phyloP scores from a whole-genome alignment of 768 basidiomycete species.

The Pisolithus tinctorius region DNA sequence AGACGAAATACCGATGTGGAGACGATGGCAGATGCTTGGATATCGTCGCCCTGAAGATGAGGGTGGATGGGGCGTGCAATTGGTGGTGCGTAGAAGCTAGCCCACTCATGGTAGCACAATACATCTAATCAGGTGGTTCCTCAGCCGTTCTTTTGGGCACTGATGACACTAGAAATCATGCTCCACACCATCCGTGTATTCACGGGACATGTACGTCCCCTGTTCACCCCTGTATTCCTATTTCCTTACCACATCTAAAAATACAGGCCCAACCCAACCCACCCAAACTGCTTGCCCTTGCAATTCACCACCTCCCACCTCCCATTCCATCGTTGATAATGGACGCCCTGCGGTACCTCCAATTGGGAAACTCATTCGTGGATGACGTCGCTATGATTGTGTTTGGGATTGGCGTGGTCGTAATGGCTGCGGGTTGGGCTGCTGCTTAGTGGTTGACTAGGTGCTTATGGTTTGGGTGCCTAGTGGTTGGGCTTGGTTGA shows the following conservation, averaged over 20 bases:
- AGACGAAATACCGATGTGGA: constrained; percentile 38
- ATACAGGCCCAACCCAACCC: constrained; percentile 51
- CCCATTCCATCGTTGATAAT: constrained; percentile 57
- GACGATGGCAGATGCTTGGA: constrained; percentile 56
- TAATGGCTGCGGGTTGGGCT: constrained; percentile 46
- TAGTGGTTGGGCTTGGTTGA: background rate
- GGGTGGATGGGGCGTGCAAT: constrained; percentile 43
- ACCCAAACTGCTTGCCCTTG: constrained; percentile 52
- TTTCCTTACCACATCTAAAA: constrained; percentile 3
- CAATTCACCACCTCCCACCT: constrained; percentile 59
- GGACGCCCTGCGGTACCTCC: constrained; percentile 59
- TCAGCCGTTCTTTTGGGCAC: constrained; percentile 81
- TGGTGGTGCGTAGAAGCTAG: constrained; percentile 41
- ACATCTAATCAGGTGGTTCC: constrained; percentile 6
- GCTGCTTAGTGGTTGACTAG: constrained; percentile 8
- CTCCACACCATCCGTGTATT: constrained; percentile 71
- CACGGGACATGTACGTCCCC: constrained; percentile 51
- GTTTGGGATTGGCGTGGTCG: constrained; percentile 64
- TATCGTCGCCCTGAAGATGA: constrained; percentile 26
- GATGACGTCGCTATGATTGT: constrained; percentile 67
- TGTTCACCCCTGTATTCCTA: background rate
- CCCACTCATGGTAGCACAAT: background rate
- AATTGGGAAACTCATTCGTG: constrained; percentile 58
- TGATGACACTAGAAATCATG: constrained; percentile 62
- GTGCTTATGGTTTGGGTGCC: constrained; percentile 7